Evolutionary conservation across 257 asterid species (phyloP), one percentile per base, ranked within the genome.

Genomic region (Jasminum sambac): DNA sequence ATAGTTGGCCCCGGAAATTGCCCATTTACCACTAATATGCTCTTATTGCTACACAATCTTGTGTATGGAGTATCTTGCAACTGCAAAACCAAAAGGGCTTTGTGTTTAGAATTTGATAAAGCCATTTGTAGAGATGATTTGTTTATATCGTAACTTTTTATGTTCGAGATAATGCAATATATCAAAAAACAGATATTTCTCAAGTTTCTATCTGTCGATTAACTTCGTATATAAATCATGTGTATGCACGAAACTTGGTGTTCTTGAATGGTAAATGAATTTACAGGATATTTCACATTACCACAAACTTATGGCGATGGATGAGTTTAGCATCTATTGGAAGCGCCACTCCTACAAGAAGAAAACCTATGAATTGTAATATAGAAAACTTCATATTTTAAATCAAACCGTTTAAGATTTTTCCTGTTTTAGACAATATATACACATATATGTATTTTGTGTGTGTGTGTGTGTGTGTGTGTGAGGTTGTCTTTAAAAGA

Each of bases 1-100:
- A 82, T 14, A 2, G 83, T 76, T 50, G 86, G 86, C 19, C 86
- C 86, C 0, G 86, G 86, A 50, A 79, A 82, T 67, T 79, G 76
- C 26, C 86, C 84, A 60, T 82, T 82, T 19, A 82, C 79, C 3
- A 83, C 77, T 55, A 82, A 44, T 58, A 82, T 79, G 39, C 57
- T 73, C 72, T 82, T 82, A 50, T 17, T 82, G 76, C 74, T 74
- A 69, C 84, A 77, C 43, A 83, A 64, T 60, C 84, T 69, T 55
- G 79, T 71, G 71, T 80, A 63, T n/a, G 72, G 68, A 16, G 81
- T 57, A 25, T 83, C 84, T 68, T n/a, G 43, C 70, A 83, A n/a
- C 84, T 83, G 84, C 82, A 71, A 62, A 61, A 50, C 36, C 62
- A 55, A 55, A 55, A 24, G 24, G 19, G 11, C 19, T 50, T 11